Conservation (phyloP, 1,284 basidiomycete species). For the Melampsora larici-populina region DNA sequence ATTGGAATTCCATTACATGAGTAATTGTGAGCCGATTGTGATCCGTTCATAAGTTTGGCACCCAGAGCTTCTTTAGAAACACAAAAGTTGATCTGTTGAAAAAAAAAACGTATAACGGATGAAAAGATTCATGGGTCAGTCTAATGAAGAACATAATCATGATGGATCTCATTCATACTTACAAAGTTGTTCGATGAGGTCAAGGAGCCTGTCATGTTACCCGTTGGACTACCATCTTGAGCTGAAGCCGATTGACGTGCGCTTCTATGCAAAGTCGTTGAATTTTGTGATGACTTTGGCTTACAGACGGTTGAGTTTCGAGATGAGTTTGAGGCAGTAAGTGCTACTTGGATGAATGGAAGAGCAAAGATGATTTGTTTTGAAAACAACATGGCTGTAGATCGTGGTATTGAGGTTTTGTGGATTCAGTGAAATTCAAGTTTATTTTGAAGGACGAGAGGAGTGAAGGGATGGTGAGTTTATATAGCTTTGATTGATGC, state of each 20-base stretch:
- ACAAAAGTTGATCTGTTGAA: slow-evolving; percentile 33
- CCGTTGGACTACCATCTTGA: slow-evolving; percentile 18
- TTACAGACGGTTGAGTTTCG: background rate
- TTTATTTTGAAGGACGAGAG: background rate
- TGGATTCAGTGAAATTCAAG: background rate
- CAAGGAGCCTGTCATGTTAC: slow-evolving; percentile 16
- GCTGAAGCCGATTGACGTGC: slow-evolving; percentile 11
- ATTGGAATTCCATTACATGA: slow-evolving; percentile 39
- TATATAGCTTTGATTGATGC: too few relatives aligned
- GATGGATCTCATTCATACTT: background rate
- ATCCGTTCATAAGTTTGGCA: slow-evolving; percentile 26
- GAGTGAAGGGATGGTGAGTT: too few relatives aligned
- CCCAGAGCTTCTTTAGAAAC: slow-evolving; percentile 18
- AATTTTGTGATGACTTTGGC: background rate
- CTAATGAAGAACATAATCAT: background rate
- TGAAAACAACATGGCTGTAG: background rate
- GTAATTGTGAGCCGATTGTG: slow-evolving; percentile 13
- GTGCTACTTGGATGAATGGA: background rate
- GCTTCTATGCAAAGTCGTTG: background rate
- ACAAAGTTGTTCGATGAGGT: slow-evolving; percentile 34
- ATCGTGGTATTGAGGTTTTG: background rate
- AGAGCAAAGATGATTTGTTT: background rate
- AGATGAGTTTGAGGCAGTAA: background rate
- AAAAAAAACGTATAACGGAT: background rate
- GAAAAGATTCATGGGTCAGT: background rate